Conservation (phyloP, 345 rosid species). For the Excoecaria cochinchinensis region DNA sequence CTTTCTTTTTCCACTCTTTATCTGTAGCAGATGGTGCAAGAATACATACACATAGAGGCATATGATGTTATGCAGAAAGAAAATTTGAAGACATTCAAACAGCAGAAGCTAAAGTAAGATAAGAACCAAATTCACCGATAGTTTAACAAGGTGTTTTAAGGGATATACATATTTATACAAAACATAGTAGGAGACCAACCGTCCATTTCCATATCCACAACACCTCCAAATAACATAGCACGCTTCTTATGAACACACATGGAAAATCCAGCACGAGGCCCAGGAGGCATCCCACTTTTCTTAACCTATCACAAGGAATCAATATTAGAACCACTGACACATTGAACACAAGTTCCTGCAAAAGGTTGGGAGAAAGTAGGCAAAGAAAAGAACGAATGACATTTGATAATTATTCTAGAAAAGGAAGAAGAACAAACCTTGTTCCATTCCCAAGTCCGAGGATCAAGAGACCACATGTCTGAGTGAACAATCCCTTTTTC, state of each 20-base stretch:
- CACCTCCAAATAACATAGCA: conserved; percentile 92
- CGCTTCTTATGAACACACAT: conserved; percentile 95
- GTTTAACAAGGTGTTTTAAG: not conserved
- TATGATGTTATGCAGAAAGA: not conserved
- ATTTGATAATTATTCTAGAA: conserved; percentile 7
- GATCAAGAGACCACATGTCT: conserved; percentile 97
- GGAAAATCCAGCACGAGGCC: conserved; percentile 91
- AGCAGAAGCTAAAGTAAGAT: conserved; percentile 1
- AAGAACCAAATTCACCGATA: not conserved
- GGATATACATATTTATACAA: not conserved
- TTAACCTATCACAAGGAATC: conserved; percentile 55
- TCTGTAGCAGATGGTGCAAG: not conserved
- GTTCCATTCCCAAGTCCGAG: conserved; percentile 98
- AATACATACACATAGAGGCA: not conserved
- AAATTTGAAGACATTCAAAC: conserved; percentile 1
- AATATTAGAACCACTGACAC: not conserved
- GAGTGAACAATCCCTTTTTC: conserved; percentile 92
- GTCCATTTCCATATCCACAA: conserved; percentile 93
- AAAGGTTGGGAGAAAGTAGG: not conserved
- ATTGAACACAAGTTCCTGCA: not conserved
- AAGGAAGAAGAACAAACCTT: conserved; percentile 53
- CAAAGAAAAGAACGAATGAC: not conserved
- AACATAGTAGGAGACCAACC: conserved; percentile 44
- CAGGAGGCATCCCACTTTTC: conserved; percentile 95
- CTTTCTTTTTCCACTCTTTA: not conserved